These are phyloP conservation scores for Phytophthora brassicae DNA, from an alignment of 352 stramenopile genomes.

Conservation along the genomic window DNA sequence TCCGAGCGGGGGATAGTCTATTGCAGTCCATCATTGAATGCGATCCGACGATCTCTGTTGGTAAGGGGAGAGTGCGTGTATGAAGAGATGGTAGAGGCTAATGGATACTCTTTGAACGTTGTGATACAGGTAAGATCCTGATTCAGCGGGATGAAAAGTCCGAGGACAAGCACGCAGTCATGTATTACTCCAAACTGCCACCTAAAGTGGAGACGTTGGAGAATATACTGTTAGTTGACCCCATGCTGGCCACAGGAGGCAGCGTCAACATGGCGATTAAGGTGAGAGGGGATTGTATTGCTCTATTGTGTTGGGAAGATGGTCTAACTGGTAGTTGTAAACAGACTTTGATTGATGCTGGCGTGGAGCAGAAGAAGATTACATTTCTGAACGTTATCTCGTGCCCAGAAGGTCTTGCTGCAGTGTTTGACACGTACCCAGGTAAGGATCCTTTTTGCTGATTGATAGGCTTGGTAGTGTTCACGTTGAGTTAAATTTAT, in stretches of 20 bases:
- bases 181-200: slow-evolving; percentile 96
- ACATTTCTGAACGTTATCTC: slow-evolving; percentile 96
- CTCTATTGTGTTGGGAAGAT: neutral
- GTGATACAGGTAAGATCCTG: slow-evolving; percentile 91
- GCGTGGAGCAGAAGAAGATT: slow-evolving; percentile 90
- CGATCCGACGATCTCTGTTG: slow-evolving; percentile 83
- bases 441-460: slow-evolving; percentile 20
- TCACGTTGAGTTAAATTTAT: slow-evolving; percentile 1
- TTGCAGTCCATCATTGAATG: slow-evolving; percentile 90
- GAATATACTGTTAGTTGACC: slow-evolving; percentile 95
- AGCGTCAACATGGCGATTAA: slow-evolving; percentile 92
- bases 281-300: slow-evolving; percentile 25
- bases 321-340: neutral
- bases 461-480: neutral
- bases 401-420: slow-evolving; percentile 88
- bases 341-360: slow-evolving; percentile 79
- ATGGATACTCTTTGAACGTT: neutral
- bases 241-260: slow-evolving; percentile 94
- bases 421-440: slow-evolving; percentile 75
- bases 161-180: slow-evolving; percentile 78
- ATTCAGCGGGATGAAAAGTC: slow-evolving; percentile 96
- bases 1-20: slow-evolving; percentile 90
- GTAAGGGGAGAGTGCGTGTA: slow-evolving; percentile 16
- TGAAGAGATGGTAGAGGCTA: neutral
- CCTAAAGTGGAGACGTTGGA: slow-evolving; percentile 73